phyloP scores from a whole-genome alignment of 2,329 filamentous ascomycete species.

The Colletotrichum sp. region DNA sequence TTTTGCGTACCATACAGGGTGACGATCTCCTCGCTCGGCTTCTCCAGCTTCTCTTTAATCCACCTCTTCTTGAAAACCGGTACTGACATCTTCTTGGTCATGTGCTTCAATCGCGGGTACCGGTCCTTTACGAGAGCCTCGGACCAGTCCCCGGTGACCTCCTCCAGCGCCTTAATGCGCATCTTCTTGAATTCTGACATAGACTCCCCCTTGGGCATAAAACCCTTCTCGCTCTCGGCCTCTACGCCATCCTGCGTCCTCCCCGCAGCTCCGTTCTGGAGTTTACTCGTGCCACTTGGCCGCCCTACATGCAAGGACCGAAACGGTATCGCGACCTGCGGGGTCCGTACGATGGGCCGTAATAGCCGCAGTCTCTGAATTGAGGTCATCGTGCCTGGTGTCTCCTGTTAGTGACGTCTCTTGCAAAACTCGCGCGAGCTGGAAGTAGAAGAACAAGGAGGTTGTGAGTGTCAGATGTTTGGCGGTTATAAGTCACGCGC shows the following conservation, averaged over 20 bases:
- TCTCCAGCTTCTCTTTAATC: neutral
- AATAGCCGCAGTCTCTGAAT: constrained; percentile 38
- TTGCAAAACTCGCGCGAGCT: constrained; percentile 25
- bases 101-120: constrained; percentile 21
- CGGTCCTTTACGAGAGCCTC: constrained; percentile 1
- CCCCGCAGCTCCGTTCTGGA: neutral
- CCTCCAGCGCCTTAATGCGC: constrained; percentile 1
- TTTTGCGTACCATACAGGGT: constrained; percentile 31
- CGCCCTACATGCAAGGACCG: constrained; percentile 13
- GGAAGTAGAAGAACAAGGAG: constrained; percentile 10
- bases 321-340: neutral
- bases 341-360: constrained; percentile 22
- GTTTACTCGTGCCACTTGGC: constrained; percentile 11
- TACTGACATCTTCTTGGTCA: constrained; percentile 12
- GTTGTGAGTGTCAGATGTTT: constrained; percentile 37
- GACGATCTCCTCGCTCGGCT: constrained; percentile 9
- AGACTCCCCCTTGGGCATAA: neutral
- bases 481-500: constrained; percentile 48
- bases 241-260: neutral
- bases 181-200: constrained; percentile 20
- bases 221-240: neutral
- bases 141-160: constrained; percentile 1
- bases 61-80: constrained; percentile 14
- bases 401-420: constrained; percentile 10
- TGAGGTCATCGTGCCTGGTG: constrained; percentile 37